Conservation (phyloP, 2,329 filamentous ascomycete species). For the Venturiaceae sp. region DNA sequence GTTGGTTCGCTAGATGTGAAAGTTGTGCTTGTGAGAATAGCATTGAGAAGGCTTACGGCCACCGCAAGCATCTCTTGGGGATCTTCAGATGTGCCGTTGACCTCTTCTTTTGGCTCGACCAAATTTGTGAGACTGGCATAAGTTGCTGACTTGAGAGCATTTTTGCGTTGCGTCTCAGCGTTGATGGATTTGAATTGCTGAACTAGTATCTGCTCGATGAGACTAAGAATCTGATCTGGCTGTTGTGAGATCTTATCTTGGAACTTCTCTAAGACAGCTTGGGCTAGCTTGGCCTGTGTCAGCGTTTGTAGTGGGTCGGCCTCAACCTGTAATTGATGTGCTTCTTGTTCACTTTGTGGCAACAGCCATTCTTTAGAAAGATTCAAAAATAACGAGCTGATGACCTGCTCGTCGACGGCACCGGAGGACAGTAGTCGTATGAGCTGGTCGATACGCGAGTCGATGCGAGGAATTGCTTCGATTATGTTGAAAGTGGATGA, state of each 20-base stretch:
- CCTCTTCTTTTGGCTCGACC: slow-evolving; percentile 7
- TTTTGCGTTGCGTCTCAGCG: slow-evolving; percentile 28
- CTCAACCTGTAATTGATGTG: background rate
- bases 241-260: slow-evolving; percentile 54
- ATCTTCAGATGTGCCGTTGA: background rate
- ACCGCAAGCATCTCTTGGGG: slow-evolving; percentile 25
- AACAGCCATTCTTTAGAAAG: slow-evolving; percentile 51
- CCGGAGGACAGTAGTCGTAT: slow-evolving; percentile 20
- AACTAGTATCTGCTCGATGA: slow-evolving; percentile 51
- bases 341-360: slow-evolving; percentile 11
- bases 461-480: background rate
- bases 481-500: background rate
- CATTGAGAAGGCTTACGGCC: slow-evolving; percentile 28
- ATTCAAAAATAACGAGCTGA: slow-evolving; percentile 47
- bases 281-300: slow-evolving; percentile 51
- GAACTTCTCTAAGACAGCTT: slow-evolving; percentile 54
- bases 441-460: background rate
- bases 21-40: slow-evolving; percentile 12
- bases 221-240: slow-evolving; percentile 54
- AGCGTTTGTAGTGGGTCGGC: slow-evolving; percentile 39
- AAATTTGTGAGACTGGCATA: slow-evolving; percentile 19
- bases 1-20: slow-evolving; percentile 10
- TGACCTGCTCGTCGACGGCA: slow-evolving; percentile 46
- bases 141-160: slow-evolving; percentile 14
- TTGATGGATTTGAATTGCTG: slow-evolving; percentile 30